Evolutionary conservation across 257 asterid genomes (phyloP), one percentile per base, ranked within the genome.

Genomic region (Coffea eugenioides): DNA sequence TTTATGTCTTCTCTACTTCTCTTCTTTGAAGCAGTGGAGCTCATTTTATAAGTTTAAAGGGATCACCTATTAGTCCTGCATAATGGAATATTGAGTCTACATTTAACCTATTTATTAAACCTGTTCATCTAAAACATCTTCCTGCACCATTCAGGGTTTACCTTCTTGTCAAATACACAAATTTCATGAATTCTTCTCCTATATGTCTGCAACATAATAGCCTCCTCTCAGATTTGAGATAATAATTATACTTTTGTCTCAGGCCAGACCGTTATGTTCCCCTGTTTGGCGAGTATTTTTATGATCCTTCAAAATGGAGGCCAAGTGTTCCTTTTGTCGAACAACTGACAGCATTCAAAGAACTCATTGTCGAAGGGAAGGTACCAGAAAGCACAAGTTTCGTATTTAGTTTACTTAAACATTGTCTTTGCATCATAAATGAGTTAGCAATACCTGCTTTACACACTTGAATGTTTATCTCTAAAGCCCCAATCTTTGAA

Each of bases 221-320:
- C 71, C 49, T 7, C 75, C 77, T 72, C 72, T 69, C 45, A 10
- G 27, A 18, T n/a, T 9, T 57, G 54, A 73, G 68, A 67, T 78
- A n/a, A 31, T 72, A 51, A 14, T 57, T 69, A 54, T 78, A 64
- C 56, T 82, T 57, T 49, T 83, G 36, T 83, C 77, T 86, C 90
- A 95, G 98, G 99, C 99, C 98, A 73, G 99, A 92, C 70, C 90
- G 99, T 23, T 93, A 92, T 87, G 98, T 87, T 77, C 69, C 99
- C 69, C 77, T 93, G 73, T 95, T 93, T 82, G 99, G 99, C 36
- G 93, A 86, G 73, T 92, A 86, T 79, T 69, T 85, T 3, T 95
- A 95, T 83, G 91, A 93, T 78, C 83, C 91, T 83, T 91, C 94
- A 82, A 93, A 83, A 79, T 95, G 98, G 99, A 93, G 98, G 84